phyloP scores from a whole-genome alignment of 2,329 filamentous ascomycete genomes.

The Phialophora chinensis region DNA sequence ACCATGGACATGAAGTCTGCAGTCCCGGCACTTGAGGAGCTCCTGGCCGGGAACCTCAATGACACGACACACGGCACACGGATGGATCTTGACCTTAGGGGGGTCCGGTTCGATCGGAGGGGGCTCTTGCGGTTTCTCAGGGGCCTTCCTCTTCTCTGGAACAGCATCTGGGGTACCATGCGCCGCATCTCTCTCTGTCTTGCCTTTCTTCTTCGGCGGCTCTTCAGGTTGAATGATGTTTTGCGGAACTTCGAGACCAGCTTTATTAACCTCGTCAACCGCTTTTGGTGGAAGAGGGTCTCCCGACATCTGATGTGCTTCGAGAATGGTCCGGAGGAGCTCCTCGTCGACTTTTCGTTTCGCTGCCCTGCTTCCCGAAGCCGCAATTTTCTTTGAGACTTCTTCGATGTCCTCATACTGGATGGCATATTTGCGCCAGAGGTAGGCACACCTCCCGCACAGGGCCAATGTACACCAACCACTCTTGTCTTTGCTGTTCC shows the following conservation, averaged over 20 bases:
- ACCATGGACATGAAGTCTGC: slow-evolving; percentile 87
- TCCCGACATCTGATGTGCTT: slow-evolving; percentile 52
- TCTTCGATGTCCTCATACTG: slow-evolving; percentile 96
- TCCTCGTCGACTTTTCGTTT: slow-evolving; percentile 93
- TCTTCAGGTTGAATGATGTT: slow-evolving; percentile 48
- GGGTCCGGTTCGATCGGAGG: slow-evolving; percentile 74
- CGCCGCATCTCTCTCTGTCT: slow-evolving; percentile 58
- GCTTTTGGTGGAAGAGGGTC: slow-evolving; percentile 51
- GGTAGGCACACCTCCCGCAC: slow-evolving; percentile 85
- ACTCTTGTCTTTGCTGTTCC: slow-evolving; percentile 76
- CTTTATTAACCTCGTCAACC: slow-evolving; percentile 52
- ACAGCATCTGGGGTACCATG: slow-evolving; percentile 53
- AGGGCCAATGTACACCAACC: slow-evolving; percentile 78
- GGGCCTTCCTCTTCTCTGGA: slow-evolving; percentile 63
- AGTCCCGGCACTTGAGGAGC: slow-evolving; percentile 81
- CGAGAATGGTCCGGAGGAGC: slow-evolving; percentile 59
- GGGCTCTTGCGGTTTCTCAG: slow-evolving; percentile 62
- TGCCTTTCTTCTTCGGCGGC: slow-evolving; percentile 66
- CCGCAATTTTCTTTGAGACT: slow-evolving; percentile 82
- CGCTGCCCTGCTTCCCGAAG: slow-evolving; percentile 79
- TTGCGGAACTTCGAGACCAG: slow-evolving; percentile 49
- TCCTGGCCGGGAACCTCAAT: slow-evolving; percentile 74
- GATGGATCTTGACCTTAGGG: slow-evolving; percentile 77
- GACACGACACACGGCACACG: slow-evolving; percentile 83
- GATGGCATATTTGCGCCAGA: slow-evolving; percentile 95